Conservation (phyloP, 73 alveolate species). For the Paramecium octaurelia region DNA sequence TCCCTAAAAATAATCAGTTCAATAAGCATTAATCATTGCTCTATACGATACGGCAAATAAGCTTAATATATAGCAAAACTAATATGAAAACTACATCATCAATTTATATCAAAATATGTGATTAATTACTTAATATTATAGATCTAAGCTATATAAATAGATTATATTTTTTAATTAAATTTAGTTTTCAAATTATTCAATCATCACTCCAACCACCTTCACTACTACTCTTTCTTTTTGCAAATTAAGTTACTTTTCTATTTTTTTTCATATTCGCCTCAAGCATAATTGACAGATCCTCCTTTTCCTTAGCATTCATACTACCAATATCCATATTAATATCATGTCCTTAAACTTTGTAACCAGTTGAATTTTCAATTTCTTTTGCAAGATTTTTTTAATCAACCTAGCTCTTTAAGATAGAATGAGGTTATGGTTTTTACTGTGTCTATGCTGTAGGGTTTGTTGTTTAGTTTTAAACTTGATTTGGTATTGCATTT, state of each 20-base stretch:
- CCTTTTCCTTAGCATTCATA: neutral
- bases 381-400: neutral
- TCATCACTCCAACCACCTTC: neutral
- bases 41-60: neutral
- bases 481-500: neutral
- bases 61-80: neutral
- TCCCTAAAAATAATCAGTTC: neutral
- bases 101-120: neutral
- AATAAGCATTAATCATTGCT: conserved; percentile 31
- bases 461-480: neutral
- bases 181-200: neutral
- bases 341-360: neutral
- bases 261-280: neutral
- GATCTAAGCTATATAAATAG: neutral
- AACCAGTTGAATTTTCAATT: neutral
- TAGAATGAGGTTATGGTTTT: neutral
- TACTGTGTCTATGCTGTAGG: neutral
- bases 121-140: neutral
- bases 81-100: neutral
- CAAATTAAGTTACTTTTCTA: neutral
- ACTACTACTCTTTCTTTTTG: neutral
- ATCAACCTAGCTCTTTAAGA: neutral
- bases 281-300: neutral
- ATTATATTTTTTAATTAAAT: neutral
- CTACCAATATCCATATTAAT: neutral